Percentiles rank a stretch among this genome's conserved stretches.
phyloP scores from a whole-genome alignment of 73 alveolate genomes.

The Paraurostyla sp. region DNA sequence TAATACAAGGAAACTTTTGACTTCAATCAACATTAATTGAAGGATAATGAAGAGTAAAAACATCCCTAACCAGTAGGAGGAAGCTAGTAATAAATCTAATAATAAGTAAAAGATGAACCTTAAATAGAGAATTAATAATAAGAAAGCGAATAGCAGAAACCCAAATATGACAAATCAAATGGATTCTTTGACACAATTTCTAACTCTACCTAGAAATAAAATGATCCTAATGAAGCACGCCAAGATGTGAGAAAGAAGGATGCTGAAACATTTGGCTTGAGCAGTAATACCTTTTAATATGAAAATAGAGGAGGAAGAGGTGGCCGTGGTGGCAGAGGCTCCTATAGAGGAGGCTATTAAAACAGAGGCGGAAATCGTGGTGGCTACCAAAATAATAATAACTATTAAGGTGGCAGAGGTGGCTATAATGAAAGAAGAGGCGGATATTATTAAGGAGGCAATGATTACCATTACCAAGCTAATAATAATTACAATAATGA shows the following conservation, averaged over 20 bases:
- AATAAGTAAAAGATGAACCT: no score
- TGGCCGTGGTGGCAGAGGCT: slow-evolving; percentile 50
- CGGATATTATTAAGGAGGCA: not conserved
- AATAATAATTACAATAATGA: not conserved
- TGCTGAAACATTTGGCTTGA: slow-evolving; percentile 53
- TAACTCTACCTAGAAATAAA: slow-evolving; percentile 47
- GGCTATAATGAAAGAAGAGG: slow-evolving; percentile 12
- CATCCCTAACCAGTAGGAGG: not conserved
- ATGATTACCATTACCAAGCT: no score
- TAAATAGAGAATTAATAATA: no score
- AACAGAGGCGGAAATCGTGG: not conserved
- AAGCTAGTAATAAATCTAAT: no score
- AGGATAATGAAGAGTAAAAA: not conserved
- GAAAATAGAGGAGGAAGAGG: slow-evolving; percentile 39
- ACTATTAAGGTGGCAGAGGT: not conserved
- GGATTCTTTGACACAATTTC: slow-evolving; percentile 59
- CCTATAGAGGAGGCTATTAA: slow-evolving; percentile 9
- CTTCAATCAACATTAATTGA: slow-evolving; percentile 18
- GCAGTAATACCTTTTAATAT: not conserved
- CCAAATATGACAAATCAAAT: slow-evolving; percentile 38
- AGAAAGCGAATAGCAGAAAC: no score
- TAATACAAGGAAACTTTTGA: slow-evolving; percentile 44
- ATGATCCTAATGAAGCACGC: slow-evolving; percentile 8
- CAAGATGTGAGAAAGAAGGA: slow-evolving; percentile 38
- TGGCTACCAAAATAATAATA: not conserved